Evolutionary conservation across 305 asterid genomes (phyloP), one percentile per base, ranked within the genome.

Genomic region (Salvia sclarea): DNA sequence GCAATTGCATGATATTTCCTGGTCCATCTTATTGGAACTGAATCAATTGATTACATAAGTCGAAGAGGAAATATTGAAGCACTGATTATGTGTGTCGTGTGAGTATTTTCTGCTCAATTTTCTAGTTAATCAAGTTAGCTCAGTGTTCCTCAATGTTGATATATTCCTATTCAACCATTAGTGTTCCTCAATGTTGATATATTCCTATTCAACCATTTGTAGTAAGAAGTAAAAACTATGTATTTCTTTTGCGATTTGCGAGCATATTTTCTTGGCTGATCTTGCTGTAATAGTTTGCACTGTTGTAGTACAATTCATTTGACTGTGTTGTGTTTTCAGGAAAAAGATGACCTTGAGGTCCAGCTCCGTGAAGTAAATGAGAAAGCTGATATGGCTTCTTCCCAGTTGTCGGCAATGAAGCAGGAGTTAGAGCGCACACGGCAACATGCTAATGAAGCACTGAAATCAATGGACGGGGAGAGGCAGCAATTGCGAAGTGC

Each of bases 361-460:
- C 90, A 91, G 84, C 81, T 87, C 68, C 87, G 83, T 67, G 98
- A 86, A 74, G 87, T 78, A 72, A 89, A 80, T 60, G 96, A 84
- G 85, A 94, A 89, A 81, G 88, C 97, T 56, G 96, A 94, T 57
- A 84, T 30, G 10, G 78, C 88, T 20, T 85, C 97, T 75, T 83
- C 96, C 41, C 97, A 94, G 82, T 76, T 89, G 66, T 79, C 89
- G 73, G 80, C 91, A 69, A 44, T 89, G 72, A 96, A 89, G 73
- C 93, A 89, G 82, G 98, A 94, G 76, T 75, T 94, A 72, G 99
- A 94, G 68, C 98, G 99, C 74, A 89, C 88, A 47, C 80, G 95
- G 12, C 93, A 87, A 71, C 92, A 94, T 11, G 92, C 99, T 21
- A 92, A 85, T 80, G 99, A 94, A 74, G 99, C 99, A 12, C 72